These are phyloP conservation scores for Talaromyces sp. DNA, from an alignment of 2,329 filamentous ascomycete species.

Conservation along the genomic window DNA sequence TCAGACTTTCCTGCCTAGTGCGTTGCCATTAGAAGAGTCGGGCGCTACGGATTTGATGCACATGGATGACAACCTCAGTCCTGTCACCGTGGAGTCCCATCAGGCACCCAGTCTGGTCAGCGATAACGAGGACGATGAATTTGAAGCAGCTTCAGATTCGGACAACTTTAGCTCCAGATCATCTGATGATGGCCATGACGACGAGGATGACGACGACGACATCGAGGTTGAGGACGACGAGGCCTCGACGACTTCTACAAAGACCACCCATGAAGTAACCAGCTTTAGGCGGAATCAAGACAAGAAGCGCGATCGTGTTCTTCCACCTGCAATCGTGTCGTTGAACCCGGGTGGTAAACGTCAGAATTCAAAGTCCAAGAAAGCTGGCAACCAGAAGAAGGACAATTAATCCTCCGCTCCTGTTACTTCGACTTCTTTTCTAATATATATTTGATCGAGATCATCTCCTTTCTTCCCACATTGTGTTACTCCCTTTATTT, in stretches of 20 bases:
- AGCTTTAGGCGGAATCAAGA: conserved; percentile 30
- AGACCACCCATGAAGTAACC: conserved; percentile 31
- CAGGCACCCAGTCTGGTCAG: conserved; percentile 76
- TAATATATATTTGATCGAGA: conserved; percentile 18
- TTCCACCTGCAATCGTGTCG: conserved; percentile 26
- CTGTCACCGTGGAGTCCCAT: conserved; percentile 67
- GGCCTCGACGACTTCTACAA: conserved; percentile 35
- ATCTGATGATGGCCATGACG: conserved; percentile 53
- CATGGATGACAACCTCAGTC: conserved; percentile 58
- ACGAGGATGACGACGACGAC: conserved; percentile 37
- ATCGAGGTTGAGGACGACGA: conserved; percentile 48
- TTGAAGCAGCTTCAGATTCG: conserved; percentile 65
- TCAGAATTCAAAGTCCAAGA: conserved; percentile 31
- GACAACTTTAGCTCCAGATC: conserved; percentile 52
- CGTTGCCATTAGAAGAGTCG: conserved; percentile 20
- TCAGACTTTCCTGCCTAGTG: conserved; percentile 38
- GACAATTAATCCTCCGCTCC: conserved; percentile 18
- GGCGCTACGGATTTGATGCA: conserved; percentile 48
- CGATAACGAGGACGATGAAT: conserved; percentile 61
- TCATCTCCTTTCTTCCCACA: conserved; percentile 18
- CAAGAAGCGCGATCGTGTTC: conserved; percentile 30
- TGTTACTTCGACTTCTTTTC: neutral
- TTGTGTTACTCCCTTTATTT: conserved; percentile 16
- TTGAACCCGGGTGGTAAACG: conserved; percentile 29
- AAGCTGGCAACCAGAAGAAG: conserved; percentile 26